A percentile compares a stretch with the other conserved stretches of the same genome.
phyloP scores from a whole-genome alignment of 768 basidiomycete genomes.

The Xerocomus brunneocitrinus region DNA sequence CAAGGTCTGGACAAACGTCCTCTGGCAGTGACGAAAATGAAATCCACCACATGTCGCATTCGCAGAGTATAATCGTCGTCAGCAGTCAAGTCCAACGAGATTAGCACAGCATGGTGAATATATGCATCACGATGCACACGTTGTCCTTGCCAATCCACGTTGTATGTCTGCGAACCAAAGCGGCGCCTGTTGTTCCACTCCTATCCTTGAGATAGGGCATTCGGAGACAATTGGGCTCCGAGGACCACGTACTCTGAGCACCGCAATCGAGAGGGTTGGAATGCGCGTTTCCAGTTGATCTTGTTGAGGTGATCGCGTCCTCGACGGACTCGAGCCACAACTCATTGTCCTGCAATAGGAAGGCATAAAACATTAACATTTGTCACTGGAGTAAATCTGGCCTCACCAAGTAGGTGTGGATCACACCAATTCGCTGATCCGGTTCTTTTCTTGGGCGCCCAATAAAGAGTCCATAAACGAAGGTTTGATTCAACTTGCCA shows the following conservation, averaged over 20 bases:
- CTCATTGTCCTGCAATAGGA: conserved; percentile 9
- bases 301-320: conserved; percentile 14
- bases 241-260: conserved; percentile 10
- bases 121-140: conserved; percentile 17
- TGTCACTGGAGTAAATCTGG: not conserved
- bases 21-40: not conserved
- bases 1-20: conserved; percentile 2
- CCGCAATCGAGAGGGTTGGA: conserved; percentile 6
- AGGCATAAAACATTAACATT: conserved; percentile 7
- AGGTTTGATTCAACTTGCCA: conserved; percentile 10
- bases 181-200: conserved; percentile 3
- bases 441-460: not conserved
- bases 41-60: conserved; percentile 1
- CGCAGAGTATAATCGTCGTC: conserved; percentile 1
- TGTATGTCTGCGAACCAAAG: conserved; percentile 2
- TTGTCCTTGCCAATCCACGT: conserved; percentile 20
- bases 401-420: conserved; percentile 24
- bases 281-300: conserved; percentile 11
- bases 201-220: conserved; percentile 11
- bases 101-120: conserved; percentile 1
- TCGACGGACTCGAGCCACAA: conserved; percentile 14
- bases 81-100: not conserved
- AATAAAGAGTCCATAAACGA: not conserved
- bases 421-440: conserved; percentile 8
- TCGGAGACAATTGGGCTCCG: conserved; percentile 14